A percentile compares a stretch with the other conserved stretches of the same genome.
Evolutionary conservation across 2,329 filamentous ascomycete genomes (phyloP).

Genomic region (Hypoxylon sp.): DNA sequence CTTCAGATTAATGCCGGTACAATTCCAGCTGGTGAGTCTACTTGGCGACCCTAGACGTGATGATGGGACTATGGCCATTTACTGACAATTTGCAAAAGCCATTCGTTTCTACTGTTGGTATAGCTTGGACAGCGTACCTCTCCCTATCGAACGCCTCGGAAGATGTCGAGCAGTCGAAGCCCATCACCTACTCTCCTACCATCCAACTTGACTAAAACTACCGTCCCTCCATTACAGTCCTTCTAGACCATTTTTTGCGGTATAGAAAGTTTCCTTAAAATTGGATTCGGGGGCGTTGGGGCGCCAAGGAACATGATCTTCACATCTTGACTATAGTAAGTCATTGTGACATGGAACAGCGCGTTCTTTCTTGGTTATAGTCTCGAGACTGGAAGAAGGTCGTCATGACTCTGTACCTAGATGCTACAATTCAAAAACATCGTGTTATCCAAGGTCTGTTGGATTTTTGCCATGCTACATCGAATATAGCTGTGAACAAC

Average conservation of each 20-base stretch:
- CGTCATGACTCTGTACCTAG: conserved; percentile 26
- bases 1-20: conserved; percentile 93
- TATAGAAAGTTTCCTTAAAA: conserved; percentile 12
- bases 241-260: conserved; percentile 13
- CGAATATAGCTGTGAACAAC: not conserved
- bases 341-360: conserved; percentile 11
- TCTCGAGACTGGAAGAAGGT: conserved; percentile 6
- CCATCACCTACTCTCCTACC: conserved; percentile 50
- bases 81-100: conserved; percentile 66
- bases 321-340: conserved; percentile 7
- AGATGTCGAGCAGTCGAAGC: conserved; percentile 61
- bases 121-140: conserved; percentile 97
- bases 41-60: not conserved
- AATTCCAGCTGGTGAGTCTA: conserved; percentile 89
- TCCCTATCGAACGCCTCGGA: conserved; percentile 91
- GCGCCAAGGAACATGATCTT: conserved; percentile 21
- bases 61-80: not conserved
- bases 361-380: conserved; percentile 22
- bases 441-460: conserved; percentile 7
- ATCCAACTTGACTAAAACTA: conserved; percentile 51
- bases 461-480: not conserved
- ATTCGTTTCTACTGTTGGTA: conserved; percentile 94
- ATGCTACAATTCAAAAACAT: conserved; percentile 22
- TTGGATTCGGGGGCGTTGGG: conserved; percentile 26
- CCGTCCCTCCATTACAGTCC: not conserved